phyloP scores from a whole-genome alignment of 495 filamentous ascomycete genomes.

The Cetradonia linearis region DNA sequence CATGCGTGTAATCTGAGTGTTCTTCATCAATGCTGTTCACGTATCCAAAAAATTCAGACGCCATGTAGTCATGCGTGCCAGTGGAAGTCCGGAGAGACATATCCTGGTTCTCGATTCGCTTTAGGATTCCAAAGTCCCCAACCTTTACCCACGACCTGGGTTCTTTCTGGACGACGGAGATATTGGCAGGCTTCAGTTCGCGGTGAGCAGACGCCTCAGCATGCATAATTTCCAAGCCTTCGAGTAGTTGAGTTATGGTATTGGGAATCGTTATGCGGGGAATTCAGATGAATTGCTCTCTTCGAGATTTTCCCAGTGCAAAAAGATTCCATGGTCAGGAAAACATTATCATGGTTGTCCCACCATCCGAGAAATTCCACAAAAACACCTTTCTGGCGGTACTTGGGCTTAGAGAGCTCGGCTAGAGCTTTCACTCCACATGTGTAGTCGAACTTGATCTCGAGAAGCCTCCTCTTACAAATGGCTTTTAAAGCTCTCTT shows the following conservation, averaged over 20 bases:
- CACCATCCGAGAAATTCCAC: slow-evolving; percentile 16
- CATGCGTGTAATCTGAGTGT: neutral
- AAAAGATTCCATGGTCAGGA: slow-evolving; percentile 14
- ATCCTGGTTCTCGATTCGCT: neutral
- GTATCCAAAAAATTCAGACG: slow-evolving; percentile 5
- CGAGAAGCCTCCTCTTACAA: neutral
- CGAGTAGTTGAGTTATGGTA: neutral
- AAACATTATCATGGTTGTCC: slow-evolving; percentile 4
- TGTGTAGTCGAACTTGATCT: neutral
- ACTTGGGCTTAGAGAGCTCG: slow-evolving; percentile 6
- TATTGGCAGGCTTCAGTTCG: slow-evolving; percentile 6
- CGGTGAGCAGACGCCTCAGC: neutral
- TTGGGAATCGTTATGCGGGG: neutral
- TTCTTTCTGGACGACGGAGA: neutral
- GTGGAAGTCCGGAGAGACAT: neutral
- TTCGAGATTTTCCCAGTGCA: slow-evolving; percentile 8
- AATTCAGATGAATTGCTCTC: neutral
- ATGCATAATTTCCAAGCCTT: slow-evolving; percentile 6
- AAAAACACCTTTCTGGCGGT: slow-evolving; percentile 4
- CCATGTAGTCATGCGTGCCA: slow-evolving; percentile 9
- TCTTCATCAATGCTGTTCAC: neutral
- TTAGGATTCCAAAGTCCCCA: slow-evolving; percentile 4
- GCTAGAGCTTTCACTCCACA: slow-evolving; percentile 7
- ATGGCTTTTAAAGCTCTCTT: slow-evolving; percentile 6
- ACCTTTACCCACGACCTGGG: neutral